Evolutionary conservation across 2,329 filamentous ascomycete species (phyloP).

Genomic region (Coniochaeta sp.): DNA sequence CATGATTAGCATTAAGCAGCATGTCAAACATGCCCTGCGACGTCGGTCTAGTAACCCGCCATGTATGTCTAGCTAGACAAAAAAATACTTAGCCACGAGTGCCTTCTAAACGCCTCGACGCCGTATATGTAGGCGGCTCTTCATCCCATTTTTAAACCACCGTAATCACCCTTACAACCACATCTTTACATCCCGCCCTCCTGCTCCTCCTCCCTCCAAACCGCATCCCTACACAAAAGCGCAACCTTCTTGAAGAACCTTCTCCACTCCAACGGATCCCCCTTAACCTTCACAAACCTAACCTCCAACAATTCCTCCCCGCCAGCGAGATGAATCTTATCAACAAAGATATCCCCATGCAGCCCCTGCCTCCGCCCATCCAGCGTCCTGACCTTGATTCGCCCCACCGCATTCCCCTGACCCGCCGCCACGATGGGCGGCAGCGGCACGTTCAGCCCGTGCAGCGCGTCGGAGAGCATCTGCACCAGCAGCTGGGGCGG

Average conservation of each 20-base stretch:
- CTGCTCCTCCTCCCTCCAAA: conserved; percentile 39
- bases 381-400: conserved; percentile 62
- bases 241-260: conserved; percentile 96
- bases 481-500: conserved; percentile 69
- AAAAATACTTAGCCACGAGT: too few species aligned
- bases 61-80: too few species aligned
- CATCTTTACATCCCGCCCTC: too few species aligned
- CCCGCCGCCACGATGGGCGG: conserved; percentile 33
- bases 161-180: too few species aligned
- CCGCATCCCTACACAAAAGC: conserved; percentile 76
- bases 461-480: conserved; percentile 72
- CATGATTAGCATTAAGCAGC: too few species aligned
- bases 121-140: too few species aligned
- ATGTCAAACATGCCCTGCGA: too few species aligned
- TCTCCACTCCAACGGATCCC: conserved; percentile 93
- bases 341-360: conserved; percentile 68
- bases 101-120: too few species aligned
- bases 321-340: conserved; percentile 52
- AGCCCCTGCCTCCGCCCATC: conserved; percentile 67
- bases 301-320: conserved; percentile 66
- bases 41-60: too few species aligned
- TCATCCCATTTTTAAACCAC: too few species aligned
- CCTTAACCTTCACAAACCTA: conserved; percentile 88
- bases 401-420: conserved; percentile 47
- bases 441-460: conserved; percentile 76